These are phyloP conservation scores for Globisporangium echinulatum DNA, from an alignment of 352 stramenopile species.

Conservation along the genomic window DNA sequence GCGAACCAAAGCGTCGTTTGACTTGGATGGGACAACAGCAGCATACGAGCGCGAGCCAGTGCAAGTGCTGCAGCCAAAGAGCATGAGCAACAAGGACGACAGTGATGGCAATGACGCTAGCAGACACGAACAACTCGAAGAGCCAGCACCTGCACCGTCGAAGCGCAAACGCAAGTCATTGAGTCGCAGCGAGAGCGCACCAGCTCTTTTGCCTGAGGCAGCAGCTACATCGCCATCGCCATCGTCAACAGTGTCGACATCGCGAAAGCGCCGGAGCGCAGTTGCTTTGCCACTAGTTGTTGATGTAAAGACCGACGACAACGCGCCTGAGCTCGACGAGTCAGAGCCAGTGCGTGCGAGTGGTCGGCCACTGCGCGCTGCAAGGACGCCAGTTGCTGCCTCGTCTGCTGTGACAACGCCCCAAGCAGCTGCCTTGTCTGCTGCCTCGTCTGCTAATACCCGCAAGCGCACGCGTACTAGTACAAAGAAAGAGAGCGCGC, in stretches of 20 bases:
- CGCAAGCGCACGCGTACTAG: constrained; percentile 47
- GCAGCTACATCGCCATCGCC: not conserved
- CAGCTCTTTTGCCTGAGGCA: not conserved
- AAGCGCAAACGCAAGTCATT: constrained; percentile 5
- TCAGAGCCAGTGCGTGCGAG: not conserved
- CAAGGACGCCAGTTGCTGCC: not conserved
- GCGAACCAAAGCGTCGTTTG: constrained; percentile 5
- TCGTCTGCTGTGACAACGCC: not conserved
- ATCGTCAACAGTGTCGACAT: not conserved
- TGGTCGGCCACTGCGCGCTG: constrained; percentile 2
- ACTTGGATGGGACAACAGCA: not conserved
- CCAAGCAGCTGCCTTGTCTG: constrained; percentile 9
- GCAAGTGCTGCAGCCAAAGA: not conserved
- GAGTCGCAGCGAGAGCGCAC: not conserved
- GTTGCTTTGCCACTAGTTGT: constrained; percentile 8
- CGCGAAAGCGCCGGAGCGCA: not conserved
- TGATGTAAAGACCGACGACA: not conserved
- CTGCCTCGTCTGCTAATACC: constrained; percentile 9
- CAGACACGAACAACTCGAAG: no score
- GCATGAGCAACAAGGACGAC: constrained; percentile 4
- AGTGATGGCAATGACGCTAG: not conserved
- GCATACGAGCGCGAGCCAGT: constrained; percentile 3
- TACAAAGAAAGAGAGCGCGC: constrained; percentile 59
- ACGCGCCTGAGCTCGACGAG: not conserved
- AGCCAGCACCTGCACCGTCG: constrained; percentile 4